Conservation (phyloP, 148 eudicot genomes). For the Vaccinium macrocarpon region DNA sequence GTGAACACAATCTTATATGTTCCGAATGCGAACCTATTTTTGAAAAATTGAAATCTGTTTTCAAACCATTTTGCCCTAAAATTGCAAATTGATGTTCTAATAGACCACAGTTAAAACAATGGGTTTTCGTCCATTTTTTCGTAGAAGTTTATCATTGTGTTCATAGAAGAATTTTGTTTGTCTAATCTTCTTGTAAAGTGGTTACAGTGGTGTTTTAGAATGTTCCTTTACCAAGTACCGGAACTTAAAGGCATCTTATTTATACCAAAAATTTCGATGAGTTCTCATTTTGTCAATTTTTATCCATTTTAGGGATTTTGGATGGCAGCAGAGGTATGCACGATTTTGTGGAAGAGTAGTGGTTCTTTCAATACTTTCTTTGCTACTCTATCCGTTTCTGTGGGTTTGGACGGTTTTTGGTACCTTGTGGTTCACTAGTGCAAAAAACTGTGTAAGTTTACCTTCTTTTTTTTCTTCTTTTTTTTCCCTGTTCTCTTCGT, state of each 20-base stretch:
- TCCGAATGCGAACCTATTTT: not conserved
- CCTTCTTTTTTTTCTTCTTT: not conserved
- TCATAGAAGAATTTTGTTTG: not conserved
- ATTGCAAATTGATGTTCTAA: not conserved
- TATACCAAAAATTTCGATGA: not conserved
- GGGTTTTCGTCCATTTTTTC: not conserved
- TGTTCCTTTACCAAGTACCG: not conserved
- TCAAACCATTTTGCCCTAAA: not conserved
- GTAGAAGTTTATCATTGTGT: not conserved
- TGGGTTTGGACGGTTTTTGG: slow-evolving; percentile 91
- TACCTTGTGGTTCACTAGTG: slow-evolving; percentile 78
- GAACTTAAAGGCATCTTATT: not conserved
- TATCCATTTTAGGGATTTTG: slow-evolving; percentile 66
- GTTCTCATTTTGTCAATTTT: slow-evolving; percentile 7
- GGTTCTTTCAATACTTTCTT: slow-evolving; percentile 68
- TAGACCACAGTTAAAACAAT: not conserved
- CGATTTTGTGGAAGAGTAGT: slow-evolving; percentile 90
- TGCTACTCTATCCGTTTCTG: slow-evolving; percentile 86
- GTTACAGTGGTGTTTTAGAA: not conserved
- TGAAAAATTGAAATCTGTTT: not conserved
- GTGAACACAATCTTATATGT: not conserved
- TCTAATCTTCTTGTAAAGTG: slow-evolving; percentile 4
- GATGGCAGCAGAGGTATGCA: slow-evolving; percentile 87
- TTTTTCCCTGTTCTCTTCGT: not conserved
- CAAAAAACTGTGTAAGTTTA: slow-evolving; percentile 69